Evolutionary conservation across 192 early-diverging fungal species (phyloP), one percentile per base, ranked within the genome.

Genomic region (Chytriomyces confervae): DNA sequence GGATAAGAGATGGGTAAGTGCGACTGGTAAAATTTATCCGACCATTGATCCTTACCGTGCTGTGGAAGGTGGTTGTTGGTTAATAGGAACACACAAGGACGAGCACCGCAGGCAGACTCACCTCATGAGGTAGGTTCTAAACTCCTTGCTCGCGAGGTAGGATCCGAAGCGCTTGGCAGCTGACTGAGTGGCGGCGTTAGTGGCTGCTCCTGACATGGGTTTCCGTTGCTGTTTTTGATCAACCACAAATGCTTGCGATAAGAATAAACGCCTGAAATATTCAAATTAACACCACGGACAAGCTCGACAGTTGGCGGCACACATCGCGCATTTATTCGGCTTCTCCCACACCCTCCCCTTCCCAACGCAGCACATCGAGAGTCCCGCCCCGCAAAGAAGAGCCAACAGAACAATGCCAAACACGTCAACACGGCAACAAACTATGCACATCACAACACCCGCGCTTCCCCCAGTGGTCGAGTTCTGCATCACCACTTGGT

Each of bases 81-180:
- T 46, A 48, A 48, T 10, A 5, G 29, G 47, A 50, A 11, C 0
- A 10, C 11, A 48, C 67, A 18, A 29, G 18, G 67, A 18, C 13
- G 49, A 36, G 0, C 36, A 2, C 36, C 36, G 36, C 36, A 36
- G 36, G 36, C 36, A 36, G 36, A 43, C 83, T 43, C 62, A 86
- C 84, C 84, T 86, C 82, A 85, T 82, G 50, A 87, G 77, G 66
- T 87, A 87, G n/a, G 62, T 64, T 68, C 86, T 50, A 69, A 85
- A 87, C 49, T 85, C 86, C 73, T 84, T 81, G 76, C 75, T 78
- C 61, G 45, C 60, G 18, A 82, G 49, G 62, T 85, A 85, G 27
- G 77, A 61, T 6, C 45, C 61, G 5, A 76, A 27, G 20, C 84
- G 78, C 53, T 69, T 45, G 7, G 36, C 62, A n/a, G 73, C 73